Evolutionary conservation across 2,329 filamentous ascomycete species (phyloP), one percentile per base, ranked within the genome.

Genomic region (Aspergillus sp.): DNA sequence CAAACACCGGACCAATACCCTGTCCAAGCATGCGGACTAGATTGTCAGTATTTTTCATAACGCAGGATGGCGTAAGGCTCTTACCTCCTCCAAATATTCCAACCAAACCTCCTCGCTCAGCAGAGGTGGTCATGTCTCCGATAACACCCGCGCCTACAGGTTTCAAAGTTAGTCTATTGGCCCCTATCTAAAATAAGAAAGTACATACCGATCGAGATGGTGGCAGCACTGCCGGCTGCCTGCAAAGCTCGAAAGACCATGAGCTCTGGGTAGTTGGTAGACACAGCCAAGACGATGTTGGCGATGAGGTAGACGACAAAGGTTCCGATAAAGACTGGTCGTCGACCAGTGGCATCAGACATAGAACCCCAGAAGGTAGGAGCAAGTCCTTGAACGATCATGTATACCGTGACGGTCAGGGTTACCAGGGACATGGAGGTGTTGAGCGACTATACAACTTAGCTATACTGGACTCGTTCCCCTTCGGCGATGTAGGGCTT

Each of bases 361-460:
- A 78, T 58, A 0, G 73, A 66, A 6, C 70, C 72, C 69, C 72
- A 77, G 40, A 78, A 61, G 4, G 69, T 61, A 0, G 76, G 74
- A 3, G 72, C 68, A 11, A 78, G 55, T 5, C 72, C 76, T 57
- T 78, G 76, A 4, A 76, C 60, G 39, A 77, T 64, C 57, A 76
- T 70, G 49, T 78, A 79, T 31, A 65, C 47, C 0, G 66, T 68
- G 12, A 69, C 57, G 1, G 66, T 68, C n/a, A 68, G 47, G 9
- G 59, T 64, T 12, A 62, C 52, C 3, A 63, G 45, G 9, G 59
- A 50, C 39, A 57, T 54, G 6, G 55, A 62, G 34, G 63, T 43
- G 30, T 56, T 27, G 6, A 65, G 45, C 13, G 60, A 47, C 44
- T 55, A 27, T 10, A 36, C n/a, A 35, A 29, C 6, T 13, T 19